These are phyloP conservation scores for Dryadomyces quercivorus DNA, from an alignment of 2,329 filamentous ascomycete species.

Conservation along the genomic window DNA sequence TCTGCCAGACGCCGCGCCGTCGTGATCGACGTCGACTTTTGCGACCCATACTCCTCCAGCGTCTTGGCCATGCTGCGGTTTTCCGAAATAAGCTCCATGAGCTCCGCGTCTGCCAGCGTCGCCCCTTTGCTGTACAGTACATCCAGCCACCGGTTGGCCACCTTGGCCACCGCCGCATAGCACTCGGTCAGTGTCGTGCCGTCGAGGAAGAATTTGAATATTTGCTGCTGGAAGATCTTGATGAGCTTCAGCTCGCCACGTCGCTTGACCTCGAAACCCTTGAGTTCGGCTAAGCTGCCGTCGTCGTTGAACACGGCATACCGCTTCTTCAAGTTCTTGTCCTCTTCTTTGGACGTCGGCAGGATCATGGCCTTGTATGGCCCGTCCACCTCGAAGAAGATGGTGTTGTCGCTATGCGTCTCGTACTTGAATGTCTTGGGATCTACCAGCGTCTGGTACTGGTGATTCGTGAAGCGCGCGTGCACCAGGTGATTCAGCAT, in stretches of 20 bases:
- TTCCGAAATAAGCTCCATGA: conserved; percentile 99
- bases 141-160: conserved; percentile 94
- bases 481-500: conserved; percentile 99
- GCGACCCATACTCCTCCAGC: conserved; percentile 84
- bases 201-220: conserved; percentile 98
- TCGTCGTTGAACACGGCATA: conserved; percentile 99
- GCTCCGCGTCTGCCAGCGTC: conserved; percentile 87
- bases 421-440: conserved; percentile 76
- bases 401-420: conserved; percentile 96
- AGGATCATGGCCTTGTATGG: conserved; percentile 96
- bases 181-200: conserved; percentile 78
- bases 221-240: conserved; percentile 98
- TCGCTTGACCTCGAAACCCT: conserved; percentile 95
- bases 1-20: conserved; percentile 90
- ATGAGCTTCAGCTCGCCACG: conserved; percentile 97
- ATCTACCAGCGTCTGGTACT: conserved; percentile 86
- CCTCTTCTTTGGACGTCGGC: conserved; percentile 95
- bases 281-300: conserved; percentile 85
- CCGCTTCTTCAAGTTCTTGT: conserved; percentile 98
- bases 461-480: conserved; percentile 87
- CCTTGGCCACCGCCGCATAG: conserved; percentile 82
- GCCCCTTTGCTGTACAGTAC: conserved; percentile 80
- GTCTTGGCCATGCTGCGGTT: conserved; percentile 98
- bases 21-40: conserved; percentile 99
- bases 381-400: conserved; percentile 98